Evolutionary conservation across 73 alveolate species (phyloP).

Genomic region (Paraurostyla sp.): DNA sequence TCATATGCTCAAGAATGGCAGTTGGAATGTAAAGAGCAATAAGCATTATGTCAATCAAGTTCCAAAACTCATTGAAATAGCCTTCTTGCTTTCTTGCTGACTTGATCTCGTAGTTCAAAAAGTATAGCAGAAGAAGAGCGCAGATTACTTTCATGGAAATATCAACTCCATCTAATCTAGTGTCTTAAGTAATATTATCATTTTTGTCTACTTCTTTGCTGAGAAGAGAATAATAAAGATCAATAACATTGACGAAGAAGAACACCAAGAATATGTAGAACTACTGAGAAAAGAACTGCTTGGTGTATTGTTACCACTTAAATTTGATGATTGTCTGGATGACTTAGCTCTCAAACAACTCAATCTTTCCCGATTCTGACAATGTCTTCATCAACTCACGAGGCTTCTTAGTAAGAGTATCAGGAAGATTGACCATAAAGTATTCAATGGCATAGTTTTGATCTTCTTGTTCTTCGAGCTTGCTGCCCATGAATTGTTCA

Average conservation of each 20-base stretch:
- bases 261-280: conserved; percentile 8
- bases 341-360: not conserved
- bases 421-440: conserved; percentile 19
- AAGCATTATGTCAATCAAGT: not conserved
- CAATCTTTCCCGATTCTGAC: not conserved
- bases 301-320: conserved; percentile 38
- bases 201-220: not conserved
- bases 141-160: not conserved
- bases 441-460: not conserved
- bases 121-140: not conserved
- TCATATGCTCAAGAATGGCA: not conserved
- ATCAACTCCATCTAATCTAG: not conserved
- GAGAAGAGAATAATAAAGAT: not conserved
- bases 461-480: not conserved
- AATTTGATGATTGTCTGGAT: not conserved
- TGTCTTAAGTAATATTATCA: not conserved
- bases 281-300: not conserved
- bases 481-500: not conserved
- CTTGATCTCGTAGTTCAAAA: not conserved
- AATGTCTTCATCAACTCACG: not conserved
- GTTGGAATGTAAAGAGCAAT: not conserved
- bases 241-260: not conserved
- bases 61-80: not conserved
- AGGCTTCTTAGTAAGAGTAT: not conserved
- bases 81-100: conserved; percentile 20